Conservation (phyloP, 2,329 filamentous ascomycete species). For the Colletotrichum navitas region DNA sequence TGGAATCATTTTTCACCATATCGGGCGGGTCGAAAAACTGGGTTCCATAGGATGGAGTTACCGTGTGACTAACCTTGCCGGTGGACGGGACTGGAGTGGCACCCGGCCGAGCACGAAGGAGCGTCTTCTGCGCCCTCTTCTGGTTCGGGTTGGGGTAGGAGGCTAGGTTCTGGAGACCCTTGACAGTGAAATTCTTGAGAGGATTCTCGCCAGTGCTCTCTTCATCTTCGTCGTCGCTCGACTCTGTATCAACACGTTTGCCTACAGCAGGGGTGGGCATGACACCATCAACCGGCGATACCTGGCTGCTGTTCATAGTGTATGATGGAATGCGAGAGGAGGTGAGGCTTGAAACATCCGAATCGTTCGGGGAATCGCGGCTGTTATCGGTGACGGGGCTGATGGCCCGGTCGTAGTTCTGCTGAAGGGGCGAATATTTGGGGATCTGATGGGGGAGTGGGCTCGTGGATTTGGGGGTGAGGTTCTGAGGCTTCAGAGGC, state of each 20-base stretch:
- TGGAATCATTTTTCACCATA: conserved; percentile 5
- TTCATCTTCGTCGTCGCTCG: conserved; percentile 45
- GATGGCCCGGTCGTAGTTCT: conserved; percentile 66
- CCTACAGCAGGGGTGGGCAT: conserved; percentile 45
- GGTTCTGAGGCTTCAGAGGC: conserved; percentile 48
- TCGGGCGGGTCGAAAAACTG: conserved; percentile 15
- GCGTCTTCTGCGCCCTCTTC: conserved; percentile 62
- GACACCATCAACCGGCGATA: conserved; percentile 43
- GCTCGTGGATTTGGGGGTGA: conserved; percentile 42
- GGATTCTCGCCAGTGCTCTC: conserved; percentile 48
- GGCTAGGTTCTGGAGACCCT: conserved; percentile 65
- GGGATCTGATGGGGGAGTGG: conserved; percentile 44
- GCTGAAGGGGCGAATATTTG: conserved; percentile 65
- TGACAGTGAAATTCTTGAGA: conserved; percentile 57
- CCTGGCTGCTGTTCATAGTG: conserved; percentile 44
- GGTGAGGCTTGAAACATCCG: conserved; percentile 39
- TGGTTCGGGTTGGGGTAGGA: conserved; percentile 69
- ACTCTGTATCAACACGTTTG: conserved; percentile 45
- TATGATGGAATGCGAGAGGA: conserved; percentile 48
- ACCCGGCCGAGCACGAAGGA: conserved; percentile 50
- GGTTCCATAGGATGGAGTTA: conserved; percentile 22
- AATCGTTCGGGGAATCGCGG: conserved; percentile 18
- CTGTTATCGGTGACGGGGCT: conserved; percentile 51
- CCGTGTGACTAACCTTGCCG: conserved; percentile 41
- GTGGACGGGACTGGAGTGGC: conserved; percentile 38